Evolutionary conservation across 1,284 basidiomycete species (phyloP), one percentile per base, ranked within the genome.

Genomic region (Tylopilus orsonianus): DNA sequence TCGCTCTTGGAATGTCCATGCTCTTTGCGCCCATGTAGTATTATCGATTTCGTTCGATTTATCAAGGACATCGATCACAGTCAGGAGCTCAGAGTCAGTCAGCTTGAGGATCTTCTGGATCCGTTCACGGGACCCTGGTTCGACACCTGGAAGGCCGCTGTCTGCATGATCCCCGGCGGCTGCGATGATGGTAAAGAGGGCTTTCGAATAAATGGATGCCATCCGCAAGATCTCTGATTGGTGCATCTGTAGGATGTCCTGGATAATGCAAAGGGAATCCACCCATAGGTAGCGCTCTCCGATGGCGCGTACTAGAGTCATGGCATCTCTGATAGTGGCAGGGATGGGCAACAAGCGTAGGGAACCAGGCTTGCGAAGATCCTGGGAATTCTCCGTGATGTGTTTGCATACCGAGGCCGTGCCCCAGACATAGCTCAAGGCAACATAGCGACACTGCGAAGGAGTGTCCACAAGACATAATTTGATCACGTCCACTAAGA

Each of bases 241-340:
- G 8, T 54, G 44, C 57, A 62, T 59, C 39, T 30, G 30, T 23
- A 29, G 29, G 16, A 61, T 42, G 27, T 60, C 22, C 20, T 64
- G 58, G 19, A 47, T 46, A 45, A 63, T 63, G 22, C 59, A 63
- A 9, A 60, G 4, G 5, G 58, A 56, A 23, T 63, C 61, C 10
- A 63, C 49, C 58, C 59, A 60, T 4, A 60, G 34, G 22, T 63
- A 63, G 16, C 53, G 56, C 33, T 63, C 60, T 39, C 54, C 56
- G 6, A 61, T 57, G n/a, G 27, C 35, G 9, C 18, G 41, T 1
- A 61, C 53, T 5, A 63, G 37, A 2, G 41, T 40, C 1, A 61
- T 61, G 8, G 59, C 46, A 41, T 60, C 60, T 33, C 37, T 44
- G 20, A 60, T 64, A 1, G 58, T 60, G 18, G 49, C 23, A 13